Evolutionary conservation across 352 stramenopile genomes (phyloP).

Genomic region (Pythium aquatile): DNA sequence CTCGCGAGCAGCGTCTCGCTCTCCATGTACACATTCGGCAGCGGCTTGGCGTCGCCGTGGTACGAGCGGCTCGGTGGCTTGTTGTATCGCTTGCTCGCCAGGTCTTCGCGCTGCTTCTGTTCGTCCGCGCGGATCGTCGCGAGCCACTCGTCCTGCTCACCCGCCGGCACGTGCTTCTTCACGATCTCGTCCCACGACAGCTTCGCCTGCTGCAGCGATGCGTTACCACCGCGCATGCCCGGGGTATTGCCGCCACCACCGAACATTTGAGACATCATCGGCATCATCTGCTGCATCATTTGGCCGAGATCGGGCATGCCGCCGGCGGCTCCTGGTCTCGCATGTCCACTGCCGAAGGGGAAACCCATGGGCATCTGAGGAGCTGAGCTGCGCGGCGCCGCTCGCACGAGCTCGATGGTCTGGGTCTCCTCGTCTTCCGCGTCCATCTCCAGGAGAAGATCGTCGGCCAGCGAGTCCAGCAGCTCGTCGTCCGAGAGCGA

Average conservation of each 20-base stretch:
- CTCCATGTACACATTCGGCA: conserved; percentile 69
- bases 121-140: conserved; percentile 62
- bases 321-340: neutral
- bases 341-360: conserved; percentile 13
- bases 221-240: conserved; percentile 27
- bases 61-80: conserved; percentile 67
- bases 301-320: conserved; percentile 66
- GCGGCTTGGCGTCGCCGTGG: conserved; percentile 36
- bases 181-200: conserved; percentile 73
- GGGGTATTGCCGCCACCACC: conserved; percentile 27
- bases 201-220: conserved; percentile 34
- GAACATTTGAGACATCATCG: conserved; percentile 86
- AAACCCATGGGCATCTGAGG: conserved; percentile 30
- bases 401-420: conserved; percentile 27
- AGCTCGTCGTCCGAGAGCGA: conserved; percentile 87
- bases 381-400: neutral
- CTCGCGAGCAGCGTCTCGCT: conserved; percentile 57
- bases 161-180: conserved; percentile 47
- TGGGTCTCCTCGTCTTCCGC: conserved; percentile 24
- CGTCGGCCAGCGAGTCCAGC: conserved; percentile 74
- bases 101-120: conserved; percentile 35
- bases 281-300: conserved; percentile 89
- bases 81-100: conserved; percentile 28
- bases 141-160: conserved; percentile 66
- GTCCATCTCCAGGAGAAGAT: conserved; percentile 78